These are phyloP conservation scores for Pleurotus djamor DNA, from an alignment of 768 basidiomycete species.

Conservation along the genomic window DNA sequence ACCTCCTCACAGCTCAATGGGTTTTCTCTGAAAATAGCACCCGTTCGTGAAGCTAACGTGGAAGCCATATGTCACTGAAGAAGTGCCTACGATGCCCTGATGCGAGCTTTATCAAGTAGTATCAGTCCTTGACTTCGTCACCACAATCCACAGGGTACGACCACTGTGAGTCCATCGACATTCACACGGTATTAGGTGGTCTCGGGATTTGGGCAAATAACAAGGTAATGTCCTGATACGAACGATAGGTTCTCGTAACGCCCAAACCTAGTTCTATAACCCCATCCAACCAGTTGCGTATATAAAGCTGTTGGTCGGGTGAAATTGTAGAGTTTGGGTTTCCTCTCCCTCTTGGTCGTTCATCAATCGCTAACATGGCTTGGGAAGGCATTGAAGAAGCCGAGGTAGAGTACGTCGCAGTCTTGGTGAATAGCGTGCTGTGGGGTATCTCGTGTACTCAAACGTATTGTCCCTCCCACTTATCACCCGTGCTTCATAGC, in stretches of 20 bases:
- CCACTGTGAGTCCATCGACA: not conserved
- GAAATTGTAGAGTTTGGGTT: not conserved
- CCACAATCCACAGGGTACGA: not conserved
- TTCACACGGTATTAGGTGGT: not conserved
- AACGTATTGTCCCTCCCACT: not conserved
- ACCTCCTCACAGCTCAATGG: not conserved
- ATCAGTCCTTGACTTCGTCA: not conserved
- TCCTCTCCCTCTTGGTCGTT: not conserved
- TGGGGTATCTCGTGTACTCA: conserved; percentile 6
- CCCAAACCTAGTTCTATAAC: not conserved
- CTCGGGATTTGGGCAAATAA: not conserved
- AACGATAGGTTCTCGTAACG: not conserved
- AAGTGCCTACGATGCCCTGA: not conserved
- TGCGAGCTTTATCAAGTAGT: not conserved
- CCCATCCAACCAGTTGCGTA: not conserved
- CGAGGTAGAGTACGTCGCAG: conserved; percentile 4
- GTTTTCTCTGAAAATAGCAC: not conserved
- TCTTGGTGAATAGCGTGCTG: conserved; percentile 3
- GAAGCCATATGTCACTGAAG: too few relatives aligned
- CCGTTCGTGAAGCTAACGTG: not conserved
- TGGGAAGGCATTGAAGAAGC: conserved; percentile 1
- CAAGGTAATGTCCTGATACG: not conserved
- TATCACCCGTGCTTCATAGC: not conserved
- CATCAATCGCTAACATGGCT: not conserved
- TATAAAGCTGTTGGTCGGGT: not conserved